Base-by-base conservation (phyloP, 106 monocot genomes). In the Allium sativum region DNA sequence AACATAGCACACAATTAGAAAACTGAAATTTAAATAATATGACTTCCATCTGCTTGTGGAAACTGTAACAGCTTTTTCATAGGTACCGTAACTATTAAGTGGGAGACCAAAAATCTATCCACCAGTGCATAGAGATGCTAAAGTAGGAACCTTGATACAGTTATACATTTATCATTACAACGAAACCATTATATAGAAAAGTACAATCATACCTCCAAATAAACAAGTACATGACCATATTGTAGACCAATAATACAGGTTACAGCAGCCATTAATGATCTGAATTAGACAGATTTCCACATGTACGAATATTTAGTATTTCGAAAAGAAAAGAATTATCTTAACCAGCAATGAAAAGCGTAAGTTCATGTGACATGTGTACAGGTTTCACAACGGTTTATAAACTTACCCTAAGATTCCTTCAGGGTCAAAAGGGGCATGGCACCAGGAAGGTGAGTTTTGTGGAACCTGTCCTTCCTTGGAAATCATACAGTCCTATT, bases 231-330 rank as follows among this genome's bases (percentile, higher is more conserved):
- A 61, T 87, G 92, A 61, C 92, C 92, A 75, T 61, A 83, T 17
- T 92, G 87, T 65, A 92, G 83, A 56, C 92, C 92, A 55, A 92
- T 63, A 13, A 92, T 76, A 79, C 87, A 84, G 20, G 84, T 81
- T 40, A 76, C 83, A 68, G 74, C 65, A 65, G 83, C 83, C 84
- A 81, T 92, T 51, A 87, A 61, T 18, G 92, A 87, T 40, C 92
- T 92, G 15, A 50, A 15, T 6, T 50, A 50, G 48, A 50, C 1
- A 50, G 48, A 15, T 50, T 50, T 50, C 48, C 11, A 5, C 48
- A 50, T 5, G 48, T 7, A 50, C 0, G 15, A 12, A 50, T 3
- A 50, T 6, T 50, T 50, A 50, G 48, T 50, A 12, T 50, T 15
- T 50, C 48, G 8, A 31, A 31, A 31, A 2, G 31, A 31, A 31